Evolutionary conservation across 2,329 filamentous ascomycete species (phyloP).

Genomic region (Stylonectria norvegica): DNA sequence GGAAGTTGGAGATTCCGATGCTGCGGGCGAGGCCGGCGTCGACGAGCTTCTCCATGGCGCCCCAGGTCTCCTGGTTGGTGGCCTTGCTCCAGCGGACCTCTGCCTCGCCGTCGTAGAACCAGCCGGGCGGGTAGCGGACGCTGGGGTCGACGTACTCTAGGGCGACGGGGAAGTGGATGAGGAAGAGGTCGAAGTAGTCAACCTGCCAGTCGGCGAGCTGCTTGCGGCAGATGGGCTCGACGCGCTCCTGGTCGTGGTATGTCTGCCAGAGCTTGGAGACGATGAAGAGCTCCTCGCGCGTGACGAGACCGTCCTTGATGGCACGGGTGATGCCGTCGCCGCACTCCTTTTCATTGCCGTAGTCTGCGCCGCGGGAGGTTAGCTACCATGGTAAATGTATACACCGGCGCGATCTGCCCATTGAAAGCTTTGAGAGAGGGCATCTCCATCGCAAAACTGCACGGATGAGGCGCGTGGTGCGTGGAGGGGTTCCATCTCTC

Average conservation of each 20-base stretch:
- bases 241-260: constrained; percentile 77
- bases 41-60: constrained; percentile 73
- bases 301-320: constrained; percentile 77
- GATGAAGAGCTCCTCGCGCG: constrained; percentile 85
- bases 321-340: constrained; percentile 75
- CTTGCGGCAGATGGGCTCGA: constrained; percentile 70
- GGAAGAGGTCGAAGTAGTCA: constrained; percentile 87
- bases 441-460: no score
- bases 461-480: constrained; percentile 1
- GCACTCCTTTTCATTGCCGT: constrained; percentile 77
- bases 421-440: no score
- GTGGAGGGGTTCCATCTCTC: background rate
- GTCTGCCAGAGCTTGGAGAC: constrained; percentile 92
- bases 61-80: constrained; percentile 77
- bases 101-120: constrained; percentile 62
- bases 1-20: constrained; percentile 84
- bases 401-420: no score
- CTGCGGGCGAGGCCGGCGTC: constrained; percentile 64
- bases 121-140: constrained; percentile 76
- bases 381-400: no score
- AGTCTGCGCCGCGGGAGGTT: no score
- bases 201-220: constrained; percentile 80
- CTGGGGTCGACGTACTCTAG: constrained; percentile 80
- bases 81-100: constrained; percentile 64
- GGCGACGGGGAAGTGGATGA: constrained; percentile 85